Evolutionary conservation across 2,329 filamentous ascomycete genomes (phyloP), one percentile per base, ranked within the genome.

Genomic region (Botrytis elliptica): DNA sequence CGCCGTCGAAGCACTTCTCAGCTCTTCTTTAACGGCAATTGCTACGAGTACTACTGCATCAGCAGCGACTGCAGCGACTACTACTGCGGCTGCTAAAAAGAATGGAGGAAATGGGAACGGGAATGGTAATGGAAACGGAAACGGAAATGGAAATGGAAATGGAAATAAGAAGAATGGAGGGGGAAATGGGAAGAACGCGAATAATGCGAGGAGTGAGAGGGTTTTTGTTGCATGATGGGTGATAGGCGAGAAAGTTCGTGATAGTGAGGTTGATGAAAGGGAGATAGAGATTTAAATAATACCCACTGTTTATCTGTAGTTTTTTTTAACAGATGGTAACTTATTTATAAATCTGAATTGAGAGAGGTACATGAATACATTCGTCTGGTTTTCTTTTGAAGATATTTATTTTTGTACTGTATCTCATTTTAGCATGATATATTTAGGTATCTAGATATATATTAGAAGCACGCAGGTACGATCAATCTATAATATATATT

Each of bases 1-100:
- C 9, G 69, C 69, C 18, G 69, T 71, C 8, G 40, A 71, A 22
- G 69, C 69, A 40, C 42, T 71, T 25, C 69, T 71, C 12, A 65
- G 69, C 25, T 63, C 55, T 10, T 46, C 57, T 5, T n/a, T 64
- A 5, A 25, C 44, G 5, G 55, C 69, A 9, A 29, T 64, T 20
- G n/a, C 69, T 38, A 64, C 69, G 22, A 49, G 36, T 29, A 33
- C 66, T 16, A 59, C 20, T 25, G n/a, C 29, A 6, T 25, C 65
- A 10, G n/a, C 67, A 7, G 12, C 55, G 29, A 22, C 36, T 10
- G 33, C 25, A 8, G 65, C 46, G 7, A 20, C 42, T 29, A 64
- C 69, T 22, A 10, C 42, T 49, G 20, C 55, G 0, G 25, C 42
- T 14, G 57, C 57, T 9, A 71, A 64, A 33, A 71, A 71, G 33